A percentile compares a stretch with the other conserved stretches of the same genome.
Conservation (phyloP, 1,284 basidiomycete genomes). For the Rugosomyces carneus region DNA sequence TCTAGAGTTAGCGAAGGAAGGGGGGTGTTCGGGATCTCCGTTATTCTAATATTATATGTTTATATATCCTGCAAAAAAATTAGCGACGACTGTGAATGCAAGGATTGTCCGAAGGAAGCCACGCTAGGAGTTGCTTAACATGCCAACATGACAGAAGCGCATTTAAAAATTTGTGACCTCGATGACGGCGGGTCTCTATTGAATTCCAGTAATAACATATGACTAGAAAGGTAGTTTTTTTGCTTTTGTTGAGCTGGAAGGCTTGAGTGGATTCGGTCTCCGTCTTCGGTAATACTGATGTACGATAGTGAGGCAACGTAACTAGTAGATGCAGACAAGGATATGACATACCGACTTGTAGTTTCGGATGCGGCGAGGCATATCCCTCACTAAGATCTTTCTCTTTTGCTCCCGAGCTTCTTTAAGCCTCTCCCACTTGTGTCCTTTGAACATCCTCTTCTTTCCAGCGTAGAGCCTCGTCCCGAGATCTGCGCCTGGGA, state of each 20-base stretch:
- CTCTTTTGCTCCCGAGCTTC: slow-evolving; percentile 39
- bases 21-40: no score
- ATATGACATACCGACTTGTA: slow-evolving; percentile 54
- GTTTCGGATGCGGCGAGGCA: slow-evolving; percentile 53
- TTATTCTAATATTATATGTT: no score
- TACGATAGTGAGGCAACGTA: neutral
- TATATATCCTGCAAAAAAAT: no score
- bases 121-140: no score
- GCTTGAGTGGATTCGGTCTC: slow-evolving; percentile 49
- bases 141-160: no score
- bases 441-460: slow-evolving; percentile 83
- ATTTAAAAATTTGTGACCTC: no score
- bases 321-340: neutral
- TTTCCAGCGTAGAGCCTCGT: slow-evolving; percentile 63
- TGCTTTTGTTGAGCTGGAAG: slow-evolving; percentile 35
- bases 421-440: slow-evolving; percentile 67
- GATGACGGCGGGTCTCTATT: no score
- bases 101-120: no score
- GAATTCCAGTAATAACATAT: no score
- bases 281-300: slow-evolving; percentile 45
- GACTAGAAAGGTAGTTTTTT: slow-evolving; percentile 53
- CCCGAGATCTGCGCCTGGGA: slow-evolving; percentile 48
- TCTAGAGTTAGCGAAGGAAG: no score
- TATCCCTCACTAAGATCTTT: slow-evolving; percentile 56
- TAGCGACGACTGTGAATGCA: no score